These are phyloP conservation scores for Calonectria hongkongensis DNA, from an alignment of 2,329 filamentous ascomycete species.

Conservation along the genomic window DNA sequence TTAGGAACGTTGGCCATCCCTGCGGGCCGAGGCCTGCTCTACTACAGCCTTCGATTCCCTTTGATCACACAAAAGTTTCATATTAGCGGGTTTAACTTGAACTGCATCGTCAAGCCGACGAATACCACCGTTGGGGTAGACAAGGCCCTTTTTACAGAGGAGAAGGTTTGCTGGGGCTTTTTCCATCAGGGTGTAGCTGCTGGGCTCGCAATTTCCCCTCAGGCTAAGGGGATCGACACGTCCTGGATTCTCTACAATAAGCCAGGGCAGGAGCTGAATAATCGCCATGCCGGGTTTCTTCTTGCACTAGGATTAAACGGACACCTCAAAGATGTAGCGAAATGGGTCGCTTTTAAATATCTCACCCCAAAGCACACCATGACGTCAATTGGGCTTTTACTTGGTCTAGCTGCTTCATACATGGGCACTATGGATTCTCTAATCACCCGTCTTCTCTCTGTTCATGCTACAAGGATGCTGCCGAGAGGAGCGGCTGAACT, in stretches of 20 bases:
- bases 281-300: constrained; percentile 96
- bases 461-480: constrained; percentile 96
- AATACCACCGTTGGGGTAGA: constrained; percentile 97
- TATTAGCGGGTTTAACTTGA: constrained; percentile 92
- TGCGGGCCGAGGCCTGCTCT: constrained; percentile 88
- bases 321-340: constrained; percentile 93
- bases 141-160: constrained; percentile 89
- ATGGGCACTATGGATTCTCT: constrained; percentile 98
- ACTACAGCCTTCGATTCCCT: constrained; percentile 90
- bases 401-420: constrained; percentile 94
- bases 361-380: constrained; percentile 99
- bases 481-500: constrained; percentile 94
- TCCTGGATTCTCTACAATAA: constrained; percentile 99
- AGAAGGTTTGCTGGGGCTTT: constrained; percentile 98
- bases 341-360: constrained; percentile 99
- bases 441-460: constrained; percentile 93
- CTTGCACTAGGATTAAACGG: constrained; percentile 94
- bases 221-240: constrained; percentile 95
- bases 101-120: constrained; percentile 92
- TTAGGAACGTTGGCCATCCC: constrained; percentile 92
- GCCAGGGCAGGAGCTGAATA: constrained; percentile 88
- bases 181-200: constrained; percentile 98
- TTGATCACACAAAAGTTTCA: constrained; percentile 94
- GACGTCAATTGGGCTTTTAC: constrained; percentile 96
- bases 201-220: constrained; percentile 90